Evolutionary conservation across 768 basidiomycete genomes (phyloP).

Genomic region (Podaxis sp.): DNA sequence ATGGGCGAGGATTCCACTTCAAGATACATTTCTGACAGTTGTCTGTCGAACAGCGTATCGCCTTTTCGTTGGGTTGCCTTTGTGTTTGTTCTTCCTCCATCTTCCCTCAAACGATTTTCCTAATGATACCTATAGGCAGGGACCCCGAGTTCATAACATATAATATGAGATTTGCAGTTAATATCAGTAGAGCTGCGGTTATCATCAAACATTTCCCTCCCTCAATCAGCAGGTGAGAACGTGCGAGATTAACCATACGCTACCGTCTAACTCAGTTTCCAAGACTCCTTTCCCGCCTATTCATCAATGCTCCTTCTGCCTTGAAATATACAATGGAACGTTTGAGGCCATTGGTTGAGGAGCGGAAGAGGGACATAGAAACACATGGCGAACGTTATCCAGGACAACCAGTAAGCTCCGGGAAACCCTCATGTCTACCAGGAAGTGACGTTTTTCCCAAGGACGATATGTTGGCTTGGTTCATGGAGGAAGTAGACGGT

Average conservation of each 20-base stretch:
- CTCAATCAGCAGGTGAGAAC: conserved; percentile 28
- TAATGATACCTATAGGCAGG: no score
- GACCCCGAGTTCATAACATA: background rate
- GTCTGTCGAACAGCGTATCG: conserved; percentile 40
- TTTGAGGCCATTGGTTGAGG: conserved; percentile 12
- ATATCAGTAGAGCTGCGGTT: background rate
- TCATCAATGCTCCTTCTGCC: conserved; percentile 7
- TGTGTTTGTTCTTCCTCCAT: background rate
- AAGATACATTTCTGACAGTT: conserved; percentile 26
- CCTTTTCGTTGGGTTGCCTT: conserved; percentile 37
- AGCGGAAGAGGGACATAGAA: conserved; percentile 5
- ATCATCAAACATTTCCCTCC: conserved; percentile 30
- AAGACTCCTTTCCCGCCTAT: conserved; percentile 11
- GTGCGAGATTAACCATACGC: background rate
- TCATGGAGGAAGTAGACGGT: conserved; percentile 24
- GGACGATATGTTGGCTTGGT: no score
- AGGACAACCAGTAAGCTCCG: no score
- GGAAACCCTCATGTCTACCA: no score
- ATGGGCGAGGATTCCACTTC: conserved; percentile 32
- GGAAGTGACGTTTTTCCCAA: no score
- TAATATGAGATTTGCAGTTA: background rate
- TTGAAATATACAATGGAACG: background rate
- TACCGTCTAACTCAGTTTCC: background rate
- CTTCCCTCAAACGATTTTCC: no score
- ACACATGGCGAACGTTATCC: conserved; percentile 38